Base-by-base conservation (phyloP, 1,284 basidiomycete genomes). In the Puccinia sorghi region DNA sequence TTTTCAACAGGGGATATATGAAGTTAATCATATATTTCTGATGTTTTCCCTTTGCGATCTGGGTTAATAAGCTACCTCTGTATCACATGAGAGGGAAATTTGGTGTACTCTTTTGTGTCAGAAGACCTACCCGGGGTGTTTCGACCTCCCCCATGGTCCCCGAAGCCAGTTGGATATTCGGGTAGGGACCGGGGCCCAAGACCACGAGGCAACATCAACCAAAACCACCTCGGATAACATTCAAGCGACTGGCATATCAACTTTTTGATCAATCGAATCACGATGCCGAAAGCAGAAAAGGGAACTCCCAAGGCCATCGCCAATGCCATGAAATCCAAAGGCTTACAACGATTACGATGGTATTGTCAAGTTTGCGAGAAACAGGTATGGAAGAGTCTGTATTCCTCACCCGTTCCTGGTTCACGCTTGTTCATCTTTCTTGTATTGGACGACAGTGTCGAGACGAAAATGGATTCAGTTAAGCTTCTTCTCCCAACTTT, bases 401-500 rank as follows among this genome's bases (percentile, higher is more conserved):
- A 27, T 46, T 54, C 48, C 50, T 27, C 8, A 9, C 25, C 32
- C n/a, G 4, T n/a, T 25, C 2, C 78, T 20, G 13, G 57, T 61
- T 13, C 20, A 39, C 57, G 6, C 57, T 32, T 61, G 12, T 20
- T 61, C 13, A 43, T 59, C 43, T 72, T 17, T 66, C n/a, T 61
- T 39, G 20, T 13, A 9, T 37, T 61, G 57, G 54, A 25, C 46
- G 27, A 48, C 39, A 78, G 76, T 64, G 48, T 72, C 72, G 72
- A 63, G 93, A 97, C 85, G 95, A 97, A 86, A 97, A 97, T 84
- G 95, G 94, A 27, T 97, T 97, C 89, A 96, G 96, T 86, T 92
- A 91, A 79, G 81, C 74, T 43, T 81, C 73, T n/a, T 32, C 64
- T 72, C 48, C 82, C 82, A 64, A 83, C 11, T 8, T n/a, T 80